Conservation (phyloP, 805 yeast species). For the Jamesozyma spencerorum region DNA sequence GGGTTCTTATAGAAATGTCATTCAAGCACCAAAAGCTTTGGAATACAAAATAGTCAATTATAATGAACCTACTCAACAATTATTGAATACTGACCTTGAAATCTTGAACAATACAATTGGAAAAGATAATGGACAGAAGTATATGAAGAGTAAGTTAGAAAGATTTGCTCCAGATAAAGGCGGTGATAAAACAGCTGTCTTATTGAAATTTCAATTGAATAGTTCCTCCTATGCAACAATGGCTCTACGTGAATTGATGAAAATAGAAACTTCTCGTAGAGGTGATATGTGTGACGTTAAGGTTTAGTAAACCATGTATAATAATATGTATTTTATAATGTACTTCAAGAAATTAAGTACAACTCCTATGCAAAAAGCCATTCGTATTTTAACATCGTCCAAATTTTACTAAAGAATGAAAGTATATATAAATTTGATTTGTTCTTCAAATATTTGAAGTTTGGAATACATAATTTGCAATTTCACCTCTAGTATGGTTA, state of each 20-base stretch:
- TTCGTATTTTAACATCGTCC: too few species aligned
- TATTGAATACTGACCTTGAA: constrained; percentile 73
- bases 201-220: constrained; percentile 68
- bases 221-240: constrained; percentile 93
- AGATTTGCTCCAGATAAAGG: constrained; percentile 31
- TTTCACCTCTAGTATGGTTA: too few species aligned
- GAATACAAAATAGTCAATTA: constrained; percentile 59
- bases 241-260: constrained; percentile 90
- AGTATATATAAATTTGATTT: too few species aligned
- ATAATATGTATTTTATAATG: too few species aligned
- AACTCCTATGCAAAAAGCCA: too few species aligned
- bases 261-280: constrained; percentile 55
- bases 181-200: constrained; percentile 55
- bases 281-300: constrained; percentile 40
- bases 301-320: constrained; percentile 2
- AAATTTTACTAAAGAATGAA: too few species aligned
- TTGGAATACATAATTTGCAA: too few species aligned
- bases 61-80: constrained; percentile 52
- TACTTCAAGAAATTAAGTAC: too few species aligned
- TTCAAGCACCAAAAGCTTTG: constrained; percentile 56
- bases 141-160: constrained; percentile 24
- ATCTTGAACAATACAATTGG: constrained; percentile 34
- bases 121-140: constrained; percentile 26
- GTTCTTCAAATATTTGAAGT: too few species aligned
- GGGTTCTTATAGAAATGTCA: constrained; percentile 74